Base-by-base conservation (phyloP, 805 yeast species). In the Cyberlindnera suaveolens region DNA sequence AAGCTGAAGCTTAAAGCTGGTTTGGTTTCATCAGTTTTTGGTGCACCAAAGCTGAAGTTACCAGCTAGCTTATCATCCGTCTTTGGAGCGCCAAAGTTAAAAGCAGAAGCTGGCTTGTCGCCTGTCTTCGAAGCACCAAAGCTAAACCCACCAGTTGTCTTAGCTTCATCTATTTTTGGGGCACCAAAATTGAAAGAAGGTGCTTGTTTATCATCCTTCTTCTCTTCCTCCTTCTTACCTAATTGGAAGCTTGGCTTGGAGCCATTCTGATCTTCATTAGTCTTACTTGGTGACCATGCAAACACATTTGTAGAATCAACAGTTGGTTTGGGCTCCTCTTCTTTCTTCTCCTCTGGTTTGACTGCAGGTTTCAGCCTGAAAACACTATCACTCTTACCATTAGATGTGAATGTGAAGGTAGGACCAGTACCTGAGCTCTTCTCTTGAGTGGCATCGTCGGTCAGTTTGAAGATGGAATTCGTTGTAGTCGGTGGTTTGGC, bases 401-500 rank as follows among this genome's bases (percentile, higher is more conserved):
- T 44, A 14, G 63, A 42, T 6, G 60, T 40, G 35, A 70, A 64
- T 31, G 67, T 63, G 49, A 71, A 70, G 20, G 62, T 53, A 37
- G 73, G 74, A 14, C 73, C 73, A 35, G 66, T 58, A 19, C 62
- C 57, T 38, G 61, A 53, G 13, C 54, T 53, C 15, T 53, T 50
- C 11, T 49, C 39, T 3, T 48, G 47, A 10, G 55, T 41, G 3
- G 50, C 50, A 32, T 37, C 42, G 10, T 14, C 47, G 27, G 65
- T 60, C 44, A 78, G 71, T 26, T 70, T 66, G 58, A 78, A 78
- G 6, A 73, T 75, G n/a, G 78, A 68, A 43, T 70, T 67, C 3
- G 67, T 66, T 3, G 76, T 68, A 4, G 71, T 71, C 42, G 81
- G 81, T 26, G 72, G 68, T 26, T 66, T 54, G 14, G 57, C 60